Evolutionary conservation across 139 green algal genomes (phyloP).

Genomic region (Chlamydomonas schloesseri): DNA sequence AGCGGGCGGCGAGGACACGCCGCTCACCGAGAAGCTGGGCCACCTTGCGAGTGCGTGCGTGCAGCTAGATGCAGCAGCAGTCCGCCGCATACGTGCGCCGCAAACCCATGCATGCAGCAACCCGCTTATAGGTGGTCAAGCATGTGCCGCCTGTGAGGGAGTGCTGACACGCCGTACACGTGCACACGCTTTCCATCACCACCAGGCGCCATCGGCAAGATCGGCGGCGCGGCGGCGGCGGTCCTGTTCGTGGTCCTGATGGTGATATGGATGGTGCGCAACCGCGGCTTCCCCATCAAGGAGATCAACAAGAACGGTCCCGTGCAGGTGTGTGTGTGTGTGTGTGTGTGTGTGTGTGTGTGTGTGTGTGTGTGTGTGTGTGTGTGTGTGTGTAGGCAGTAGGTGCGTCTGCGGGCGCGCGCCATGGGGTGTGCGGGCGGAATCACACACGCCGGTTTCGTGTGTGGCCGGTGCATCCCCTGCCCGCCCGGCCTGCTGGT

Average conservation of each 20-base stretch:
- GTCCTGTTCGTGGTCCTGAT: constrained; percentile 86
- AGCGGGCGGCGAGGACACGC: constrained; percentile 86
- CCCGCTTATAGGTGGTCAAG: too few relatives aligned
- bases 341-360: too few relatives aligned
- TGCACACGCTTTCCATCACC: neutral
- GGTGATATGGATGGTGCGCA: constrained; percentile 75
- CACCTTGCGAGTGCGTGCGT: constrained; percentile 39
- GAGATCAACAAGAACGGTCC: constrained; percentile 84
- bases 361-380: too few relatives aligned
- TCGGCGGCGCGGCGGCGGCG: constrained; percentile 82
- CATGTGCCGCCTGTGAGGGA: too few relatives aligned
- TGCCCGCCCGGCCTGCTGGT: too few relatives aligned
- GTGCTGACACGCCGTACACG: neutral
- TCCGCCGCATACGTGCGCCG: too few relatives aligned
- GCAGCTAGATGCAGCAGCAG: neutral
- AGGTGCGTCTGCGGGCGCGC: too few relatives aligned
- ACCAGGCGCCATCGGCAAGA: constrained; percentile 86
- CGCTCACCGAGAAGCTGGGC: constrained; percentile 93
- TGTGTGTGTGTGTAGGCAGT: too few relatives aligned
- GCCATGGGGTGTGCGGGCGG: too few relatives aligned
- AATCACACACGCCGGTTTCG: too few relatives aligned
- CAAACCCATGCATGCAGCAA: too few relatives aligned
- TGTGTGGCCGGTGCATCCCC: too few relatives aligned
- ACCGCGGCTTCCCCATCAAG: constrained; percentile 81
- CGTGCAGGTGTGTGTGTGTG: constrained; percentile 48